A percentile compares a stretch with the other conserved stretches of the same genome.
Conservation (phyloP, 1,284 basidiomycete species). For the Cystobasidium sp. region DNA sequence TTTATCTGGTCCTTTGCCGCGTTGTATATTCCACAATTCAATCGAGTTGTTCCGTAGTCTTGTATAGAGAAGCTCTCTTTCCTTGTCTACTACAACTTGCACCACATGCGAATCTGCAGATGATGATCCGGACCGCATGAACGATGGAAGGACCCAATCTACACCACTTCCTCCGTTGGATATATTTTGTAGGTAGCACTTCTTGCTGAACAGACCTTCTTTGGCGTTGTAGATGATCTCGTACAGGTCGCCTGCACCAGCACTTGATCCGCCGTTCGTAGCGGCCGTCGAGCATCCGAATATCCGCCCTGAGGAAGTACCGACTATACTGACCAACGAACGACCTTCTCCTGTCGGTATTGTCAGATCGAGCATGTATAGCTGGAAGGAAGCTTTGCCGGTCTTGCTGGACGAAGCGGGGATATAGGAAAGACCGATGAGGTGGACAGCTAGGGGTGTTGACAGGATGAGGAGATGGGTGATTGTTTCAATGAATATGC, state of each 20-base stretch:
- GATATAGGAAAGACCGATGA: slow-evolving; percentile 77
- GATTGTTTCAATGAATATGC: slow-evolving; percentile 92
- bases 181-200: slow-evolving; percentile 73
- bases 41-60: slow-evolving; percentile 72
- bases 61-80: slow-evolving; percentile 73
- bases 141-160: slow-evolving; percentile 51
- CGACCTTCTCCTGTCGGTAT: slow-evolving; percentile 66
- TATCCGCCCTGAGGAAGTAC: slow-evolving; percentile 80
- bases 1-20: slow-evolving; percentile 30
- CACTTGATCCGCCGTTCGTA: slow-evolving; percentile 13
- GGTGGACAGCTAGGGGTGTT: slow-evolving; percentile 77
- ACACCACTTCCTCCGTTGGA: slow-evolving; percentile 36
- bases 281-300: slow-evolving; percentile 67
- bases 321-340: slow-evolving; percentile 76
- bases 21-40: slow-evolving; percentile 60
- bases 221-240: slow-evolving; percentile 90
- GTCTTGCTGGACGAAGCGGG: slow-evolving; percentile 61
- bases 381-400: slow-evolving; percentile 79
- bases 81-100: slow-evolving; percentile 68
- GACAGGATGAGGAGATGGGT: slow-evolving; percentile 86
- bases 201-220: slow-evolving; percentile 90
- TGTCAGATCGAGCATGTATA: slow-evolving; percentile 77
- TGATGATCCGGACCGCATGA: slow-evolving; percentile 51
- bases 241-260: slow-evolving; percentile 82
- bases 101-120: slow-evolving; percentile 67